These are phyloP conservation scores for Pleurotus sapidus DNA, from an alignment of 768 basidiomycete genomes.

Conservation along the genomic window DNA sequence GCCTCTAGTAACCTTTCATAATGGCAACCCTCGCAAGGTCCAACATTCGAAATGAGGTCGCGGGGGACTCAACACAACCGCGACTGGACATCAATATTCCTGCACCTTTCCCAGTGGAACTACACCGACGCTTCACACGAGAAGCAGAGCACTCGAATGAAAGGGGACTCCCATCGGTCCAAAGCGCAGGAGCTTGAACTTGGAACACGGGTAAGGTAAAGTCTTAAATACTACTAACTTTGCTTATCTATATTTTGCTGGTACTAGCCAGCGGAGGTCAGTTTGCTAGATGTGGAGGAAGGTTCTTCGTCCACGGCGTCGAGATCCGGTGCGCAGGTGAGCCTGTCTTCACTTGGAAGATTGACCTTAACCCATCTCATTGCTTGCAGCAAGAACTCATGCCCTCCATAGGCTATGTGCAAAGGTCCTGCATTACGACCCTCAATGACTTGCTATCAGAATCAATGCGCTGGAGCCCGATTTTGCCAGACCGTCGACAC, in stretches of 20 bases:
- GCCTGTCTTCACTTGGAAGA: conserved; percentile 11
- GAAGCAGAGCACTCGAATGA: too few species aligned
- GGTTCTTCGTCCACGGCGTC: neutral
- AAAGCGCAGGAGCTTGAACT: too few species aligned
- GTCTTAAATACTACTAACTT: too few species aligned
- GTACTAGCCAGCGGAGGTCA: neutral
- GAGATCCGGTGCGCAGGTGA: neutral
- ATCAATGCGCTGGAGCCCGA: conserved; percentile 47
- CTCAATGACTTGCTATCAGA: conserved; percentile 65
- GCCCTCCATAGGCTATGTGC: conserved; percentile 71
- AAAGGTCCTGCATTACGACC: conserved; percentile 72
- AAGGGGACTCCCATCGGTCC: too few species aligned
- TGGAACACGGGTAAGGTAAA: too few species aligned
- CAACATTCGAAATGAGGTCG: too few species aligned
- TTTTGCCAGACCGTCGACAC: conserved; percentile 57
- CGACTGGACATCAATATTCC: conserved; percentile 20
- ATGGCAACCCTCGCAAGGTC: too few species aligned
- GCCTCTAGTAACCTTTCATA: too few species aligned
- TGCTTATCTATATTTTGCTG: too few species aligned
- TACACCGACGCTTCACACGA: conserved; percentile 13
- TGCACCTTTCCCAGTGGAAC: conserved; percentile 38
- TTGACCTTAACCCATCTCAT: conserved; percentile 2
- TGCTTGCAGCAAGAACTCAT: conserved; percentile 54
- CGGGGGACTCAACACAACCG: too few species aligned
- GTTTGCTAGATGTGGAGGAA: neutral